A percentile compares a stretch with the other conserved stretches of the same genome.
These are phyloP conservation scores for Wickerhamomyces mucosus DNA, from an alignment of 805 yeast genomes.

Conservation along the genomic window DNA sequence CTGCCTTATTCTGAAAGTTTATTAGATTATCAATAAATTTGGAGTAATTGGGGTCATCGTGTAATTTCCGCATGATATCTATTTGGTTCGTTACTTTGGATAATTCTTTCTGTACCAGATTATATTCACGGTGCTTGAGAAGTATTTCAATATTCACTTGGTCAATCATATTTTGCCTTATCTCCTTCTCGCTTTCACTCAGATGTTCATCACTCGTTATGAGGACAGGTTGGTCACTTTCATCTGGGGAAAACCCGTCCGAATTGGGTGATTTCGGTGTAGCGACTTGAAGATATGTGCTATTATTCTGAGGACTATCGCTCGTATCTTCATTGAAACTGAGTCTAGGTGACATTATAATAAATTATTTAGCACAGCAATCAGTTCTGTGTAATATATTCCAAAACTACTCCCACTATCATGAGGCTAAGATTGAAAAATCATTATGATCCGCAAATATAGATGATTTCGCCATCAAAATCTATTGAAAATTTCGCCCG, in stretches of 20 bases:
- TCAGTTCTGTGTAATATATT: too few relatives aligned
- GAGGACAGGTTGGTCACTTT: too few relatives aligned
- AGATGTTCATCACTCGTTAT: constrained; percentile 6
- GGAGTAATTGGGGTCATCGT: constrained; percentile 23
- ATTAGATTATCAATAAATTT: constrained; percentile 33
- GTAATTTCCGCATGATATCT: constrained; percentile 36
- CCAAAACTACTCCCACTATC: too few relatives aligned
- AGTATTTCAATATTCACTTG: constrained; percentile 53
- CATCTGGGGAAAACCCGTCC: constrained; percentile 21
- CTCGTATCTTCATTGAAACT: not conserved
- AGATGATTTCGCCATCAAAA: too few relatives aligned
- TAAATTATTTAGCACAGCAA: too few relatives aligned
- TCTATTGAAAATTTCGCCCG: too few relatives aligned
- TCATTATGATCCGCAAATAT: too few relatives aligned
- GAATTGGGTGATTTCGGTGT: constrained; percentile 36
- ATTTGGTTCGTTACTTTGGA: constrained; percentile 50
- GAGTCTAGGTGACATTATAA: constrained; percentile 1
- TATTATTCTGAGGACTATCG: not conserved
- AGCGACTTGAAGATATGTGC: constrained; percentile 26
- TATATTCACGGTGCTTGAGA: constrained; percentile 47
- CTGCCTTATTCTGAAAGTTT: constrained; percentile 19
- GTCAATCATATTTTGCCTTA: constrained; percentile 26
- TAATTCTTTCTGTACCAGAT: constrained; percentile 41
- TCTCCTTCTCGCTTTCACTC: constrained; percentile 10
- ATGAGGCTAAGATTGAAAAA: too few relatives aligned